Evolutionary conservation across 768 basidiomycete genomes (phyloP).

Genomic region (Suillus tomentosus): DNA sequence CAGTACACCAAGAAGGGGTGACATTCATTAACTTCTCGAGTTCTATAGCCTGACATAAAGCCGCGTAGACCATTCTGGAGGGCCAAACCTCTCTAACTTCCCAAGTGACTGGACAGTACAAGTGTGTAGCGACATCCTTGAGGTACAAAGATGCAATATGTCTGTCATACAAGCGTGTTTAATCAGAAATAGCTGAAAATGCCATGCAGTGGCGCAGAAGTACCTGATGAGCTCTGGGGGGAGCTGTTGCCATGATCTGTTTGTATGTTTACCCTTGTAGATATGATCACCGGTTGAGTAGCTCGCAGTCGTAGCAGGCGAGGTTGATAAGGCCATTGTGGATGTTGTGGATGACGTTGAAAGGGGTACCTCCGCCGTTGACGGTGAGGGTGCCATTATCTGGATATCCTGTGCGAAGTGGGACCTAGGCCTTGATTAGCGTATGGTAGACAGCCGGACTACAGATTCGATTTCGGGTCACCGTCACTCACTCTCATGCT

Average conservation of each 20-base stretch:
- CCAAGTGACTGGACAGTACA: conserved; percentile 52
- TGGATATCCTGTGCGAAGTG: conserved; percentile 36
- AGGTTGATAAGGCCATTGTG: conserved; percentile 14
- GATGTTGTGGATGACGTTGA: conserved; percentile 17
- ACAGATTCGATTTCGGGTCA: conserved; percentile 28
- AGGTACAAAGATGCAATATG: conserved; percentile 52
- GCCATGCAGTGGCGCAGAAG: conserved; percentile 36
- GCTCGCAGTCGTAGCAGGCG: conserved; percentile 29
- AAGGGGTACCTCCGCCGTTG: conserved; percentile 20
- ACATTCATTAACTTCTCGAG: conserved; percentile 65
- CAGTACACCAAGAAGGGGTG: conserved; percentile 59
- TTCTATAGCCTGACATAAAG: conserved; percentile 61
- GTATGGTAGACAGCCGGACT: conserved; percentile 38
- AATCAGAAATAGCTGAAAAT: conserved; percentile 2
- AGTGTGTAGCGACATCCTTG: conserved; percentile 43
- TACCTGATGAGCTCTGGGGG: conserved; percentile 64
- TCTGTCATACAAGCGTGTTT: conserved; percentile 20
- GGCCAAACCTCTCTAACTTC: conserved; percentile 58
- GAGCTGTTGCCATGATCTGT: conserved; percentile 62
- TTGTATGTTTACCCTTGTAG: conserved; percentile 61
- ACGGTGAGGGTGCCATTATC: conserved; percentile 29
- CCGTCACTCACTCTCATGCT: conserved; percentile 12
- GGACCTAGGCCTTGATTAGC: conserved; percentile 39
- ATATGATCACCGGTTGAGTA: conserved; percentile 27
- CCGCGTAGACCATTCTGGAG: conserved; percentile 59